Evolutionary conservation across 108 stramenopile genomes (phyloP), one percentile per base, ranked within the genome.

Genomic region (Nannochloropsis gaditana): DNA sequence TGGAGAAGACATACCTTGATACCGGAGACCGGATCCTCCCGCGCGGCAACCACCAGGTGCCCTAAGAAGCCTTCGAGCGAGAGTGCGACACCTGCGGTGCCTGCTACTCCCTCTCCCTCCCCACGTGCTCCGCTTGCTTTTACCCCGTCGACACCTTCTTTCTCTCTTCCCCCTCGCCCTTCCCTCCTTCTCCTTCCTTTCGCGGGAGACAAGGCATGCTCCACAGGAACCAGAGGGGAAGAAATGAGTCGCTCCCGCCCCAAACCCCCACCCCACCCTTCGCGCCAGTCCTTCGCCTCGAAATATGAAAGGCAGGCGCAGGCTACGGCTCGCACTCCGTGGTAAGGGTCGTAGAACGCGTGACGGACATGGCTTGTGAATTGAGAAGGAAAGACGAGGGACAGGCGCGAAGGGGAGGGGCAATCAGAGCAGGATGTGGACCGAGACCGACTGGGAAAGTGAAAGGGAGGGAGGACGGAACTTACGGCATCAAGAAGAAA

Each of bases 251-350:
- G 11, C 47, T 50, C 47, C 47, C 47, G 0, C 47, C 47, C 47
- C 15, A 50, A 0, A 0, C 15, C 47, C 47, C 47, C 47, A 11
- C 1, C 47, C 47, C 47, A 10, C 15, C 47, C 47, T 15, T 50
- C 47, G 11, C 47, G 10, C 86, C 86, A 86, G 82, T 86, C 86
- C 10, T 44, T 44, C 17, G 45, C 43, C 4, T 73, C 11, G 81
- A 86, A 47, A n/a, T 80, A 42, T 15, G 44, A 44, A 44, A 82
- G 82, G 59, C 86, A 86, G 21, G 82, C 81, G 82, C 86, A 86
- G 5, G 86, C 86, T 43, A 86, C 82, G 17, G 86, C 86, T n/a
- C 86, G 86, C n/a, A 86, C 86, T n/a, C 86, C 86, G 82, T 86
- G 86, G 59, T 86, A 86, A 19, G 86, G 86, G 82, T 86, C 86